Evolutionary conservation across 2,329 filamentous ascomycete genomes (phyloP).

Genomic region (Aspergillus puulaauensis): DNA sequence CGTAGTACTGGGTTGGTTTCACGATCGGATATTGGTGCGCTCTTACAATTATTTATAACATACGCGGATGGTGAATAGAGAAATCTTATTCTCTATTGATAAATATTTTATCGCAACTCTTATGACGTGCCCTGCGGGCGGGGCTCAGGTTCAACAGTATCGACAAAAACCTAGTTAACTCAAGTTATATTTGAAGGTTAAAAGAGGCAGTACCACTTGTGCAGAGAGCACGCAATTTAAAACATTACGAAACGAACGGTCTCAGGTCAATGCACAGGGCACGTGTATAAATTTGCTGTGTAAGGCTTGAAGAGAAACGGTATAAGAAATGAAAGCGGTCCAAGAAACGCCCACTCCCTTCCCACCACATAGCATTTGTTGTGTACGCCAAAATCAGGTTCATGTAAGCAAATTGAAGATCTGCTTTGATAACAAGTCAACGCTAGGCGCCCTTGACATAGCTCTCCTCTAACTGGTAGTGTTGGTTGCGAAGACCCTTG

Average conservation of each 20-base stretch:
- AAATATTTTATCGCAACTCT: background rate
- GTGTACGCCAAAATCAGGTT: slow-evolving; percentile 25
- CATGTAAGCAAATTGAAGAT: background rate
- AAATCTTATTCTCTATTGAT: background rate
- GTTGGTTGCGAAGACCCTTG: slow-evolving; percentile 53
- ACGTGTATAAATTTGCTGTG: background rate
- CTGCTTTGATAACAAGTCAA: background rate
- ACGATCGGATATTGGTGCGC: background rate
- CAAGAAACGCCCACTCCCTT: background rate
- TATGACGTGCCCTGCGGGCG: background rate
- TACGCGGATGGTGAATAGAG: background rate
- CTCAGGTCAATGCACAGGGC: background rate
- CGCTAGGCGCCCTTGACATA: slow-evolving; percentile 33
- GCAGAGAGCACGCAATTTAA: background rate
- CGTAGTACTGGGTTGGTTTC: background rate
- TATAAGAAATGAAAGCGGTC: background rate
- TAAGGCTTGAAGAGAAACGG: background rate
- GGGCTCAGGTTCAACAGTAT: background rate
- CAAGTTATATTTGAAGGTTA: background rate
- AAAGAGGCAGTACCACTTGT: background rate
- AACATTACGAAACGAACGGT: background rate
- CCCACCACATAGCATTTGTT: slow-evolving; percentile 11
- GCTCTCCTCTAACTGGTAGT: slow-evolving; percentile 50
- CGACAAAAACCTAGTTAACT: background rate
- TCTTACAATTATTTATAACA: background rate